A percentile compares a stretch with the other conserved stretches of the same genome.
Evolutionary conservation across 139 green algal species (phyloP).

Genomic region (Marvania coccoides): DNA sequence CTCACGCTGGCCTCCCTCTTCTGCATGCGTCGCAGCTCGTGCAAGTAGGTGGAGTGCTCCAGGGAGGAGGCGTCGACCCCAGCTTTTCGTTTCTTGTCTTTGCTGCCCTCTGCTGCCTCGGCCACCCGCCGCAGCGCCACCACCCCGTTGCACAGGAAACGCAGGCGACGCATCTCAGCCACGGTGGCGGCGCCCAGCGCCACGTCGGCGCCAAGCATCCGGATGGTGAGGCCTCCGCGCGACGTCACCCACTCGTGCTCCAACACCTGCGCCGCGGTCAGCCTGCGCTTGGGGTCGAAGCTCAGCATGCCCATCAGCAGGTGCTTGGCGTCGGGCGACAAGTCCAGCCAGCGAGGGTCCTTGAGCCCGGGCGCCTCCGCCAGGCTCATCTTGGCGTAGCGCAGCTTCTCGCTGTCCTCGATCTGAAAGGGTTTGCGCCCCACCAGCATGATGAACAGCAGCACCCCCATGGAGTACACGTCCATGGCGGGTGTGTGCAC

Average conservation of each 20-base stretch:
- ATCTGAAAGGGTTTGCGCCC: slow-evolving; percentile 49
- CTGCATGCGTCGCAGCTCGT: background rate
- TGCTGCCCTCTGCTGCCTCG: background rate
- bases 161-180: slow-evolving; percentile 31
- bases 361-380: slow-evolving; percentile 29
- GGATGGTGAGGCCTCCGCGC: slow-evolving; percentile 18
- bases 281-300: slow-evolving; percentile 31
- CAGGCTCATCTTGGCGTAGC: slow-evolving; percentile 26
- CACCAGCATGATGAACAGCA: slow-evolving; percentile 49
- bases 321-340: slow-evolving; percentile 42
- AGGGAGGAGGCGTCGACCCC: background rate
- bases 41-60: background rate
- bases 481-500: slow-evolving; percentile 41
- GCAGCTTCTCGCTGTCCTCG: slow-evolving; percentile 33
- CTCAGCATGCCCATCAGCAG: slow-evolving; percentile 41
- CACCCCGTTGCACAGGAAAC: slow-evolving; percentile 33
- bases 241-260: slow-evolving; percentile 36
- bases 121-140: background rate
- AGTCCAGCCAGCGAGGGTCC: slow-evolving; percentile 32
- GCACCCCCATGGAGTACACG: slow-evolving; percentile 36
- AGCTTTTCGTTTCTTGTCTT: background rate
- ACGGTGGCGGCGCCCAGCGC: slow-evolving; percentile 39
- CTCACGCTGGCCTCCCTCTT: background rate
- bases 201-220: slow-evolving; percentile 27
- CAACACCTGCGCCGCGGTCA: slow-evolving; percentile 29